phyloP scores from a whole-genome alignment of 2,329 filamentous ascomycete genomes.

The Amauroascus niger region DNA sequence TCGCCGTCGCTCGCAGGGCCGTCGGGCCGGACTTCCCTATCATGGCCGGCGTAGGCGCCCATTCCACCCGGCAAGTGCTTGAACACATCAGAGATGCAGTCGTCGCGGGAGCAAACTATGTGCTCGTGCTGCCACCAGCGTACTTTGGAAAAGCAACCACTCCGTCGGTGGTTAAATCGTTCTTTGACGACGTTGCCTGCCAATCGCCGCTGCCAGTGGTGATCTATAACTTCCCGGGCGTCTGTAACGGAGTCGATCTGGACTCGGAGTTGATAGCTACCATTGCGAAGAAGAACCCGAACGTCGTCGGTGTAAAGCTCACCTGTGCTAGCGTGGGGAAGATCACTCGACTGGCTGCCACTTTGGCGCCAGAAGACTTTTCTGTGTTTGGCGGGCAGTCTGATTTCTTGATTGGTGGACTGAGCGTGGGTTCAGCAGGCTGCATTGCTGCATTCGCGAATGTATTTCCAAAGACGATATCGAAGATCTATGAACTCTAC shows the following conservation, averaged over 20 bases:
- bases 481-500: conserved; percentile 53
- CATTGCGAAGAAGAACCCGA: conserved; percentile 41
- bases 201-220: conserved; percentile 49
- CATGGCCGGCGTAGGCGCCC: conserved; percentile 55
- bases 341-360: conserved; percentile 47
- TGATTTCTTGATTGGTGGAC: conserved; percentile 55
- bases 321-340: conserved; percentile 56
- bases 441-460: conserved; percentile 52
- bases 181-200: conserved; percentile 50
- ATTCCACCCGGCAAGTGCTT: conserved; percentile 55
- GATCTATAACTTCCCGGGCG: conserved; percentile 59
- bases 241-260: conserved; percentile 59
- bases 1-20: conserved; percentile 47
- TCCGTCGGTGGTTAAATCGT: conserved; percentile 47
- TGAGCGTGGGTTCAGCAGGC: conserved; percentile 45
- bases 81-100: conserved; percentile 51
- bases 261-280: conserved; percentile 53
- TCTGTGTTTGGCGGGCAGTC: conserved; percentile 62
- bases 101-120: conserved; percentile 52
- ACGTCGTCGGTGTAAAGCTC: conserved; percentile 56
- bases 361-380: conserved; percentile 49
- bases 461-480: conserved; percentile 47
- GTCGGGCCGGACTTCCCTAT: conserved; percentile 47
- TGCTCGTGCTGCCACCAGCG: conserved; percentile 51
- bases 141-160: conserved; percentile 58